Evolutionary conservation across 2,329 filamentous ascomycete species (phyloP).

Genomic region (Diaporthe citri): DNA sequence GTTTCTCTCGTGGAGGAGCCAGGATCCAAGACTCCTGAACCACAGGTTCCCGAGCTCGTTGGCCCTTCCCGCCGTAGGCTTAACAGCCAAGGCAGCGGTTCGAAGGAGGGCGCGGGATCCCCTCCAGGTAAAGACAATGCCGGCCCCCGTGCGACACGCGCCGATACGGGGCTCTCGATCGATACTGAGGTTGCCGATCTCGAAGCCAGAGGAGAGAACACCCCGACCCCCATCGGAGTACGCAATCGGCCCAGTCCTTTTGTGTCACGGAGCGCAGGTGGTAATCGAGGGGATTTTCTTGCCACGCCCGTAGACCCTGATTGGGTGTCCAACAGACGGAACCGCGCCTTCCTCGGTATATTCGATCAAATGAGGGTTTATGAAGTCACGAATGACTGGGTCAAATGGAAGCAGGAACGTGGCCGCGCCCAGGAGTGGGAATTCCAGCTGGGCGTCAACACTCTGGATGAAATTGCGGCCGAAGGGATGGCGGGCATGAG

Average conservation of each 20-base stretch:
- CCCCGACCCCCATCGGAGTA: background rate
- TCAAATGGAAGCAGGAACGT: background rate
- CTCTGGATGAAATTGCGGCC: background rate
- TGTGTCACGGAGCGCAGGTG: background rate
- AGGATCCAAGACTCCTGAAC: background rate
- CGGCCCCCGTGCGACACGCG: background rate
- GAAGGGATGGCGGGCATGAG: background rate
- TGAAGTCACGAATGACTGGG: background rate
- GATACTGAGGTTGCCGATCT: background rate
- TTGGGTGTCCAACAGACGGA: background rate
- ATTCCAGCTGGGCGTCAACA: background rate
- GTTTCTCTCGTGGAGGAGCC: background rate
- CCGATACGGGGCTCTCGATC: background rate
- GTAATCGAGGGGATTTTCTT: background rate
- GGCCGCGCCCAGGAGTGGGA: background rate
- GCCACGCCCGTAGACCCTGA: background rate
- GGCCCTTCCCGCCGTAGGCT: background rate
- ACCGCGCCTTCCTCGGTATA: background rate
- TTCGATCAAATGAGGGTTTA: background rate
- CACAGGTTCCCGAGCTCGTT: background rate
- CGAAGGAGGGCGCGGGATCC: background rate
- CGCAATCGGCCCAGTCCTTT: background rate
- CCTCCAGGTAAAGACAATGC: background rate
- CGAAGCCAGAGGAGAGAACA: background rate
- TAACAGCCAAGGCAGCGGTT: slow-evolving; percentile 1